Evolutionary conservation across 2,329 filamentous ascomycete species (phyloP).

Genomic region (Cercospora janseana): DNA sequence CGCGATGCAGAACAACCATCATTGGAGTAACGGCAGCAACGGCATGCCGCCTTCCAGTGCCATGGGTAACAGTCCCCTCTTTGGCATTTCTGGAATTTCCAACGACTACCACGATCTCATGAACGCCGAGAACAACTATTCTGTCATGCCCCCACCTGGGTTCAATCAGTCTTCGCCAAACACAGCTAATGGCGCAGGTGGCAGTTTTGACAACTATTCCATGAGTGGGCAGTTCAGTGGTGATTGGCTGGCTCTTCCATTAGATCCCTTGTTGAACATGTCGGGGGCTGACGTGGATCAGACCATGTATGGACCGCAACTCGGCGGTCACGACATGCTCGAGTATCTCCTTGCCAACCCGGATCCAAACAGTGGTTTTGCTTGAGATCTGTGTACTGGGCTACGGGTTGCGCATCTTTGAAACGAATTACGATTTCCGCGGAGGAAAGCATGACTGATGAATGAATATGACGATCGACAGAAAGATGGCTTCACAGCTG

Average conservation of each 20-base stretch:
- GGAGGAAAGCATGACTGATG: not conserved
- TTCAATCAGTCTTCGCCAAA: slow-evolving; percentile 39
- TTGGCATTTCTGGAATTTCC: slow-evolving; percentile 45
- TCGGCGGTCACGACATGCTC: slow-evolving; percentile 56
- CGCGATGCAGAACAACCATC: slow-evolving; percentile 18
- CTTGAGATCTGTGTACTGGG: too few species aligned
- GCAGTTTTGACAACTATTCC: slow-evolving; percentile 25
- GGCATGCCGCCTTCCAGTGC: slow-evolving; percentile 14
- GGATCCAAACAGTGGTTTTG: slow-evolving; percentile 1
- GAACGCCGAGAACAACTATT: slow-evolving; percentile 41
- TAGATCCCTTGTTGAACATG: slow-evolving; percentile 60
- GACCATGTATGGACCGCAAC: slow-evolving; percentile 61
- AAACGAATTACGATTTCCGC: not conserved
- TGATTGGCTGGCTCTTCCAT: slow-evolving; percentile 62
- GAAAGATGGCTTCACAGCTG: slow-evolving; percentile 1
- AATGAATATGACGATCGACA: not conserved
- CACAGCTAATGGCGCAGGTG: slow-evolving; percentile 26
- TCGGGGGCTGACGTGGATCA: slow-evolving; percentile 58
- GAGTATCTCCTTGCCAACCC: slow-evolving; percentile 43
- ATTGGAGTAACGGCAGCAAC: slow-evolving; percentile 29
- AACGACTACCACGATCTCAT: slow-evolving; percentile 46
- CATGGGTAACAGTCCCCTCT: slow-evolving; percentile 26
- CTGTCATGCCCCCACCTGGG: slow-evolving; percentile 51
- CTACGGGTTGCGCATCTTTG: too few species aligned
- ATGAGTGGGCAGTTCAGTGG: slow-evolving; percentile 38